phyloP scores from a whole-genome alignment of 2,329 filamentous ascomycete genomes.

The Ceratocystis eucalypticola region DNA sequence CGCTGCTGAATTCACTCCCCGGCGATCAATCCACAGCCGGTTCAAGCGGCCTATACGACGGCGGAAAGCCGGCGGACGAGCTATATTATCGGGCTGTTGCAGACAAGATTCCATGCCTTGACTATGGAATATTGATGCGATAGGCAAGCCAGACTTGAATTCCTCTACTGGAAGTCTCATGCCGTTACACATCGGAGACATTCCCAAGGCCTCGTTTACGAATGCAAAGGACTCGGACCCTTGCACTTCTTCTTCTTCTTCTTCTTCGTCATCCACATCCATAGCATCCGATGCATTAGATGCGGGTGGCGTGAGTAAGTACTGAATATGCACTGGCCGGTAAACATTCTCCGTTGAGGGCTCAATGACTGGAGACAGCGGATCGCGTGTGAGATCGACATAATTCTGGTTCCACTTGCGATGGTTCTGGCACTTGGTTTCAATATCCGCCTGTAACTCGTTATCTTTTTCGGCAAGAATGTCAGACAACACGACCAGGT shows the following conservation, averaged over 20 bases:
- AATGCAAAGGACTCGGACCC: not conserved
- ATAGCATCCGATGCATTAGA: constrained; percentile 42
- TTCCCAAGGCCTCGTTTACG: not conserved
- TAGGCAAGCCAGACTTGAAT: constrained; percentile 33
- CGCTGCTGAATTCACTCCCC: constrained; percentile 42
- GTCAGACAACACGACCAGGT: constrained; percentile 64
- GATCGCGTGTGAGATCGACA: constrained; percentile 74
- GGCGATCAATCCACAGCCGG: constrained; percentile 76
- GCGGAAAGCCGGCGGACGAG: constrained; percentile 53
- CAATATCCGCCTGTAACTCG: constrained; percentile 67
- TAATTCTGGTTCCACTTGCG: constrained; percentile 83
- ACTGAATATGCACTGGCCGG: constrained; percentile 58
- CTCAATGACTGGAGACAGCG: constrained; percentile 60
- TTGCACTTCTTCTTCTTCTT: not conserved
- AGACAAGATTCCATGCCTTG: constrained; percentile 20
- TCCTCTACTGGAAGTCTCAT: constrained; percentile 30
- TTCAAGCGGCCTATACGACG: constrained; percentile 74
- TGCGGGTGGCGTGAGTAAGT: constrained; percentile 51
- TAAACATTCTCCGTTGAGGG: constrained; percentile 52
- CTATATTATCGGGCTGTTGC: not conserved
- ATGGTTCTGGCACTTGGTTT: constrained; percentile 76
- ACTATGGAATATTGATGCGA: constrained; percentile 28
- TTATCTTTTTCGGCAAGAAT: constrained; percentile 69
- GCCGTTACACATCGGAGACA: not conserved
- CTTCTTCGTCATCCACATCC: constrained; percentile 39